These are phyloP conservation scores for Pascua sp. DNA, from an alignment of 1,284 basidiomycete genomes.

Conservation along the genomic window DNA sequence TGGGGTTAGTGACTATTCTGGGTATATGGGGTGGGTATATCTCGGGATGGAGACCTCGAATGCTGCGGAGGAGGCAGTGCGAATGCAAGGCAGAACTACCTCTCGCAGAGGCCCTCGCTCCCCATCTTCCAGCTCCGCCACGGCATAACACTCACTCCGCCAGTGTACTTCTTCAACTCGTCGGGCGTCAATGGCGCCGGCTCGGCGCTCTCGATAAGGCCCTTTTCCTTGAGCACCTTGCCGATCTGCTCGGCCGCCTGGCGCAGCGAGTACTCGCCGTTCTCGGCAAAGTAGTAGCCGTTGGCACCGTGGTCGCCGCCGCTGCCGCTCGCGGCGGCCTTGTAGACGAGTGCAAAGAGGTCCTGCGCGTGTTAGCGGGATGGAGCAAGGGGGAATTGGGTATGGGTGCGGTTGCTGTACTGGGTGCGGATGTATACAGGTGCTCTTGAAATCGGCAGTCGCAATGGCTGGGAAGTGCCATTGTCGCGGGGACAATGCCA, in stretches of 20 bases:
- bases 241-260: conserved; percentile 39
- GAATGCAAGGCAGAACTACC: no score
- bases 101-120: no score
- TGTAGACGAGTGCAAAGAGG: conserved; percentile 36
- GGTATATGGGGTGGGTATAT: no score
- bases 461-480: no score
- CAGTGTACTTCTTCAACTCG: conserved; percentile 45
- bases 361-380: conserved; percentile 3
- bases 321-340: conserved; percentile 20
- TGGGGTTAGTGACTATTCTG: background rate
- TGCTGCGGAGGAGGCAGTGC: no score
- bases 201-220: conserved; percentile 26
- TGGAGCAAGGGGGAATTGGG: no score
- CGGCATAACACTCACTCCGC: conserved; percentile 13
- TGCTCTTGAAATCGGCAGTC: no score
- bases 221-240: conserved; percentile 18
- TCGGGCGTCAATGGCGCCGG: conserved; percentile 36
- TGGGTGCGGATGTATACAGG: no score
- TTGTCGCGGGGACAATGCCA: no score
- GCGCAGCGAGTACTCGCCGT: conserved; percentile 44
- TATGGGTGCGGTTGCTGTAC: no score
- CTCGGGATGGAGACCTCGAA: no score
- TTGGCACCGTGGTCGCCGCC: conserved; percentile 37
- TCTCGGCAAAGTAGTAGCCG: conserved; percentile 46
- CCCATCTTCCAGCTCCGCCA: no score